phyloP scores from a whole-genome alignment of 108 stramenopile genomes.

The Skeletonema tropicum region DNA sequence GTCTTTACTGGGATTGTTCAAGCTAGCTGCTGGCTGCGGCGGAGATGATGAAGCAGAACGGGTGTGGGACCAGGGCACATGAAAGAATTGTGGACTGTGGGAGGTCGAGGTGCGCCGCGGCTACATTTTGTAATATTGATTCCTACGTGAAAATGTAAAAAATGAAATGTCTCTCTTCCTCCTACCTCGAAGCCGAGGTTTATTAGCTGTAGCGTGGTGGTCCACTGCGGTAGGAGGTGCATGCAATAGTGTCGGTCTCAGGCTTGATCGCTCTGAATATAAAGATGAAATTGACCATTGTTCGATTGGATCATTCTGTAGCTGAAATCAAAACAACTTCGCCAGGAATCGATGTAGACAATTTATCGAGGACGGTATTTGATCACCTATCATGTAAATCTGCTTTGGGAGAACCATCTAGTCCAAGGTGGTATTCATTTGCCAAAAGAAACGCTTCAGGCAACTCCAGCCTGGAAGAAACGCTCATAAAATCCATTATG shows the following conservation, averaged over 20 bases:
- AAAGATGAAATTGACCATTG: not conserved
- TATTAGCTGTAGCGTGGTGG: too few relatives aligned
- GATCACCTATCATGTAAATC: not conserved
- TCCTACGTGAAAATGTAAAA: too few relatives aligned
- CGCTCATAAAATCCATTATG: constrained; percentile 26
- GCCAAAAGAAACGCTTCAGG: not conserved
- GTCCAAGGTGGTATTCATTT: not conserved
- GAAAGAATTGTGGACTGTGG: too few relatives aligned
- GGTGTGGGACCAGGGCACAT: too few relatives aligned
- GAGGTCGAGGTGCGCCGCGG: too few relatives aligned
- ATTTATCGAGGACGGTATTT: not conserved
- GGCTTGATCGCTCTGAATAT: not conserved
- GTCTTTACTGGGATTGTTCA: not conserved
- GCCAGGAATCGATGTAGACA: not conserved
- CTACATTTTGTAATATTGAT: too few relatives aligned
- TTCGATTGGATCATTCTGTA: constrained; percentile 23
- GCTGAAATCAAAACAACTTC: constrained; percentile 6
- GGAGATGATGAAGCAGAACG: too few relatives aligned
- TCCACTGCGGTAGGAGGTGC: too few relatives aligned
- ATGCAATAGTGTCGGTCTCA: too few relatives aligned
- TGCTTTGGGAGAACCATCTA: not conserved
- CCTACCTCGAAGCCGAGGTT: too few relatives aligned
- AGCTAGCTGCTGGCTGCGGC: too few relatives aligned
- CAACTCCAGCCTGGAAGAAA: not conserved
- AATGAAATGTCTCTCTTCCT: too few relatives aligned